Conservation (phyloP, 1,284 basidiomycete species). For the Sphagnurus paluster region DNA sequence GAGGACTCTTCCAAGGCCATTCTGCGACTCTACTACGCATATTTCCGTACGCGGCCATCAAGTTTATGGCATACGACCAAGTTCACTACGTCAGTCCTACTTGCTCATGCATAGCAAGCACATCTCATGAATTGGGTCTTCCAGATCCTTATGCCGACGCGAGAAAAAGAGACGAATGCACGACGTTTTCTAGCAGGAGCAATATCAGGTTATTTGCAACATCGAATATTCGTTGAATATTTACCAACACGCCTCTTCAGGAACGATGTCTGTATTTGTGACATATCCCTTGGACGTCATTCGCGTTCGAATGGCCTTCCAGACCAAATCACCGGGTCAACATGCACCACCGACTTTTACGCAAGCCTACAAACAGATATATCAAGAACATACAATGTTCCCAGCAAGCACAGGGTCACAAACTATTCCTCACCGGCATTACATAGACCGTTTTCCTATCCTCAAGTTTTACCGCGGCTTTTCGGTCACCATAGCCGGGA, state of each 20-base stretch:
- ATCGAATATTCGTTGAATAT: not conserved
- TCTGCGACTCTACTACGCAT: conserved; percentile 84
- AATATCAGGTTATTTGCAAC: conserved; percentile 66
- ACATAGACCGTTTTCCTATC: conserved; percentile 62
- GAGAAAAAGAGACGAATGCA: conserved; percentile 74
- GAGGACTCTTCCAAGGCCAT: conserved; percentile 94
- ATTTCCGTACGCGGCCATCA: conserved; percentile 97
- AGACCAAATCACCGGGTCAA: conserved; percentile 54
- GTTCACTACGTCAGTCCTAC: conserved; percentile 64
- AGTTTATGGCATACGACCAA: conserved; percentile 97
- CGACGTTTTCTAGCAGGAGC: conserved; percentile 91
- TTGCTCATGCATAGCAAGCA: not conserved
- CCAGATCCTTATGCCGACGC: conserved; percentile 82
- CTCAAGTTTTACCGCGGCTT: conserved; percentile 97
- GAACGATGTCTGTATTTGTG: conserved; percentile 84
- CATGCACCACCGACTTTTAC: conserved; percentile 57
- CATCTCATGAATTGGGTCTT: not conserved
- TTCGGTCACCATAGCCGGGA: conserved; percentile 86
- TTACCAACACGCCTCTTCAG: conserved; percentile 37
- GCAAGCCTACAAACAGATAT: conserved; percentile 66
- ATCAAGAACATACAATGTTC: conserved; percentile 56
- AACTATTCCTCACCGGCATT: conserved; percentile 24
- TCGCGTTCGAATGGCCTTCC: conserved; percentile 93
- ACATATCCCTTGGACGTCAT: conserved; percentile 97
- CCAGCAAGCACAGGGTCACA: conserved; percentile 10